A percentile compares a stretch with the other conserved stretches of the same genome.
phyloP scores from a whole-genome alignment of 2,329 filamentous ascomycete genomes.

The Lasiodiplodia sp. region DNA sequence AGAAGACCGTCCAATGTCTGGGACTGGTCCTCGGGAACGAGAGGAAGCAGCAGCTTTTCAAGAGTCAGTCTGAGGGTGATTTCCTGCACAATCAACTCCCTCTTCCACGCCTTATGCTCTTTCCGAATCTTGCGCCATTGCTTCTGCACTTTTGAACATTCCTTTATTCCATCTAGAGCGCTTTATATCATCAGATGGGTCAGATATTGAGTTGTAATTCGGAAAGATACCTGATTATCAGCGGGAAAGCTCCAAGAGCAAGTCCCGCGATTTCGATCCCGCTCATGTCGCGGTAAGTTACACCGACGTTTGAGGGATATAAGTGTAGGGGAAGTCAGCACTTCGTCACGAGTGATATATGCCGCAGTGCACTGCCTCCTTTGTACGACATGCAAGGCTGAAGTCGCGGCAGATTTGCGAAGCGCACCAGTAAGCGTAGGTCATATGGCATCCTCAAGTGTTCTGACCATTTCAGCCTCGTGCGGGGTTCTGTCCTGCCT shows the following conservation, averaged over 20 bases:
- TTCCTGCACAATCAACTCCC: too few species aligned
- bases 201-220: background rate
- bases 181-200: background rate
- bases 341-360: too few species aligned
- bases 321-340: background rate
- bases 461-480: background rate
- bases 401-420: background rate
- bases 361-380: too few species aligned
- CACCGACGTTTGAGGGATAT: too few species aligned
- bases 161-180: background rate
- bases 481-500: background rate
- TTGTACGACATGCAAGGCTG: background rate
- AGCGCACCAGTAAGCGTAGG: too few species aligned
- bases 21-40: too few species aligned
- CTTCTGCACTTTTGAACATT: background rate
- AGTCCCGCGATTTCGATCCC: background rate
- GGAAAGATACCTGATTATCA: background rate
- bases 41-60: too few species aligned
- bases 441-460: too few species aligned
- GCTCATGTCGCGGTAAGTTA: background rate
- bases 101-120: too few species aligned
- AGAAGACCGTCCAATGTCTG: too few species aligned
- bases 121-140: too few species aligned
- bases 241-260: background rate
- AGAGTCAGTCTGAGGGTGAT: too few species aligned